Base-by-base conservation (phyloP, 106 monocot species). In the Dendrobium officinale region DNA sequence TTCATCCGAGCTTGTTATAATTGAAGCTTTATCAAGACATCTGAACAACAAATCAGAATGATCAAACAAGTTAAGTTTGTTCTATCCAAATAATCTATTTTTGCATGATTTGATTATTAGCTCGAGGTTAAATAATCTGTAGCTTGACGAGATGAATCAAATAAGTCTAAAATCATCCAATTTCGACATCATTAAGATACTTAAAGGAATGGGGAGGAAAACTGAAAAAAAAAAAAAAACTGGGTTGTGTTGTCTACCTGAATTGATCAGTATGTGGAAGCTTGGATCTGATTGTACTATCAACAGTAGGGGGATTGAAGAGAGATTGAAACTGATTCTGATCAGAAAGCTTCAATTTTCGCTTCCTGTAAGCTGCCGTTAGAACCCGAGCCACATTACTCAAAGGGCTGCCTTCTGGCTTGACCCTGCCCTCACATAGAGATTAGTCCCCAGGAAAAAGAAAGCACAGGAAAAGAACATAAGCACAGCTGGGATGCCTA, bases 361-460 rank as follows among this genome's bases (percentile, higher is more conserved):
- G 56, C 75, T 80, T 85, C 18, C n/a, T 80, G 26, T 80, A 66
- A 0, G 86, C 81, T 4, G 91, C 86, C 2, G 49, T 67, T 16
- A 92, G 19, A 2, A 90, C 87, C 47, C 81, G 85, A 0, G 84
- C 86, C 26, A 97, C 61, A 80, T 87, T 86, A 18, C 86, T 80
- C 77, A 97, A 87, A 1, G 90, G 87, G 67, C 92, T 92, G 5
- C 96, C 92, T 45, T 91, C 87, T 0, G 94, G 94, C 77, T 37
- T 73, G 20, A 97, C 89, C 78, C n/a, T n/a, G n/a, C n/a, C n/a
- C 84, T 78, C 24, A 97, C 88, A 74, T 97, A 97, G 31, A 92
- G 55, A 3, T 49, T 41, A 0, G 89, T 77, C 8, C 94, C 96
- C 22, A 85, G 3, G 80, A 92, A 97, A 85, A 90, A 97, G 67